Conservation (phyloP, 139 green algal genomes). For the Closterium sp. region DNA sequence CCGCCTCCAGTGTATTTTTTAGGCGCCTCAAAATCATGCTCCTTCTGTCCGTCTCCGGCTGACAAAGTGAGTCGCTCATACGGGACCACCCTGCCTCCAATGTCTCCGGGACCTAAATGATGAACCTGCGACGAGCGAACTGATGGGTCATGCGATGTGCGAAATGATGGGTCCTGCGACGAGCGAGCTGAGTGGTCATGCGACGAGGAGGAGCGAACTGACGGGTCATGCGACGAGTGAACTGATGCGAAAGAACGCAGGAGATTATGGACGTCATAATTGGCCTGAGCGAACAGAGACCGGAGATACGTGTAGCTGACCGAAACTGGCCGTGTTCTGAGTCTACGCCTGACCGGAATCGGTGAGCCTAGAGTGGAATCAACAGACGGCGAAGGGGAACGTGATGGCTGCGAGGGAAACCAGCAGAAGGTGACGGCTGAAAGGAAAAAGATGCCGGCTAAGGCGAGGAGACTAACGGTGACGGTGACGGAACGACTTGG, state of each 20-base stretch:
- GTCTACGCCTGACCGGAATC: not conserved
- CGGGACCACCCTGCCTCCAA: not conserved
- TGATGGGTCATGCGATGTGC: too few relatives aligned
- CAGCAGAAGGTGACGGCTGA: not conserved
- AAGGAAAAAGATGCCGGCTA: not conserved
- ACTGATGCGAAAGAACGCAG: not conserved
- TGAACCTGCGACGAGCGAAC: too few relatives aligned
- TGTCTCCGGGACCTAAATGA: not conserved
- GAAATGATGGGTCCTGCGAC: too few relatives aligned
- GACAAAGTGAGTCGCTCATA: too few relatives aligned
- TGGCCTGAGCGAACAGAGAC: not conserved
- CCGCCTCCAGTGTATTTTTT: too few relatives aligned
- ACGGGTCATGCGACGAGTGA: too few relatives aligned
- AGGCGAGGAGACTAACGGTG: not conserved
- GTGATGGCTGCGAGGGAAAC: not conserved
- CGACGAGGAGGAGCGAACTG: too few relatives aligned
- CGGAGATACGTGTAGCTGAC: not conserved
- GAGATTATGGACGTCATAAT: not conserved
- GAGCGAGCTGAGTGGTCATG: too few relatives aligned
- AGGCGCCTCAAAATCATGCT: too few relatives aligned
- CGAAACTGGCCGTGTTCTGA: not conserved
- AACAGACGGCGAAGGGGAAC: too few relatives aligned
- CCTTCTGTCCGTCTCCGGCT: too few relatives aligned
- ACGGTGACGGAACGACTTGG: not conserved
- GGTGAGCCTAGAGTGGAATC: not conserved